phyloP scores from a whole-genome alignment of 164 flowering plant genomes.

The Vitis rupestris region DNA sequence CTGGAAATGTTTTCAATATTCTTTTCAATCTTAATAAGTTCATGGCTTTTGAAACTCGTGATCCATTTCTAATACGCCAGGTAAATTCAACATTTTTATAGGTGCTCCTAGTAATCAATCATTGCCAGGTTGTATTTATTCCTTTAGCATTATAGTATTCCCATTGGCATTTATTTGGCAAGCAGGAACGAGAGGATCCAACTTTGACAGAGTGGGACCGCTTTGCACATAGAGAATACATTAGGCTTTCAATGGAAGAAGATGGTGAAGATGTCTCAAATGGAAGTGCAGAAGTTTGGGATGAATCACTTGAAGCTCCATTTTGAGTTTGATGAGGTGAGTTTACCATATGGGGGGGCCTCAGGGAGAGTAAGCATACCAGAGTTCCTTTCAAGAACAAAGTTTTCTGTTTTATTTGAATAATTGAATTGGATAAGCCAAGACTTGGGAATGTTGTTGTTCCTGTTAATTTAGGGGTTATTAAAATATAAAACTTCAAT shows the following conservation, averaged over 20 bases:
- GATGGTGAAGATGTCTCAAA: constrained; percentile 90
- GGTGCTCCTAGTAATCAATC: too few relatives aligned
- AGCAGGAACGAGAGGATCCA: constrained; percentile 85
- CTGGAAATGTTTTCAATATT: constrained; percentile 80
- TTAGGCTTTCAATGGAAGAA: constrained; percentile 92
- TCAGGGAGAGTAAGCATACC: too few relatives aligned
- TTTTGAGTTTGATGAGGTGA: constrained; percentile 44
- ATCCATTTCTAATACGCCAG: constrained; percentile 92
- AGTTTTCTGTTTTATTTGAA: too few relatives aligned
- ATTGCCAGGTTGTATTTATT: too few relatives aligned
- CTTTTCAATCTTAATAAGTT: constrained; percentile 89
- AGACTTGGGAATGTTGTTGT: too few relatives aligned
- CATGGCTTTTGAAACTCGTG: constrained; percentile 90
- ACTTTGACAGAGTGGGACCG: constrained; percentile 93
- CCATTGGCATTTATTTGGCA: constrained; percentile 3
- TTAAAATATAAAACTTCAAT: too few relatives aligned
- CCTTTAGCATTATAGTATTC: too few relatives aligned
- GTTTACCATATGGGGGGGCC: background rate
- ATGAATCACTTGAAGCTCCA: constrained; percentile 89
- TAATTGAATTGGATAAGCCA: too few relatives aligned
- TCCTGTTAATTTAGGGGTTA: too few relatives aligned
- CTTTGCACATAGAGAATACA: constrained; percentile 88
- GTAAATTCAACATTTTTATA: constrained; percentile 22
- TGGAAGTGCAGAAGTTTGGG: constrained; percentile 95
- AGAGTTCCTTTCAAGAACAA: too few relatives aligned